phyloP scores from a whole-genome alignment of 768 basidiomycete species.

The Multifurca ochricompacta region DNA sequence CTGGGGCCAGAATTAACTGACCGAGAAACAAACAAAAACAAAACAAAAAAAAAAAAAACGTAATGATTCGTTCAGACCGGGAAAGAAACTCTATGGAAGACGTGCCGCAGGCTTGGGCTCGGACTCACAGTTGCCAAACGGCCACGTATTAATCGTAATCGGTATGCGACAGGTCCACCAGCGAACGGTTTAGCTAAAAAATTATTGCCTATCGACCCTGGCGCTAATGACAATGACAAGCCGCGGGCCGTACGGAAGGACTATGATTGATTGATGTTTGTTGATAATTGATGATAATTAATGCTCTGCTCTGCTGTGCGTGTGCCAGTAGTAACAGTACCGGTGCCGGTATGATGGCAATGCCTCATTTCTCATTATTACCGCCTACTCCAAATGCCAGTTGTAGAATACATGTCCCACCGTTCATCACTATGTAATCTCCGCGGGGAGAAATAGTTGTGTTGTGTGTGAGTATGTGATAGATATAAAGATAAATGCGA shows the following conservation, averaged over 20 bases:
- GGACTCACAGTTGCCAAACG: slow-evolving; percentile 44
- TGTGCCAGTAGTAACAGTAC: neutral
- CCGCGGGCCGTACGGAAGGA: slow-evolving; percentile 47
- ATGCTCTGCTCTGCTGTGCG: too few species aligned
- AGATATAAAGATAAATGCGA: slow-evolving; percentile 22
- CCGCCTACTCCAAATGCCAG: neutral
- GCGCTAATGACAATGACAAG: slow-evolving; percentile 56
- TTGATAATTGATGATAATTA: too few species aligned
- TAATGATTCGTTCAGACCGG: slow-evolving; percentile 40
- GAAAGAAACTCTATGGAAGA: slow-evolving; percentile 45
- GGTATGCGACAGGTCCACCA: slow-evolving; percentile 31
- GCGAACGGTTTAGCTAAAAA: slow-evolving; percentile 47
- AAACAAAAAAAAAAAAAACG: too few species aligned
- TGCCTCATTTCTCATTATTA: neutral
- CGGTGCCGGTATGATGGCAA: neutral
- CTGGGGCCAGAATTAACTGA: neutral
- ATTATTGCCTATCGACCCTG: slow-evolving; percentile 54
- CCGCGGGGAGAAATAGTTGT: neutral
- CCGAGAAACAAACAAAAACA: too few species aligned
- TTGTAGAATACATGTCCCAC: slow-evolving; percentile 11
- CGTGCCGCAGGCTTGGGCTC: slow-evolving; percentile 31
- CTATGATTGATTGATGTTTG: too few species aligned
- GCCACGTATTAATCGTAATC: slow-evolving; percentile 48
- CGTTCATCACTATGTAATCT: slow-evolving; percentile 5
- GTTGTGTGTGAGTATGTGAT: slow-evolving; percentile 20